Percentiles rank a stretch among this genome's conserved stretches.
Evolutionary conservation across 345 rosid species (phyloP).

Genomic region (Pistacia atlantica): DNA sequence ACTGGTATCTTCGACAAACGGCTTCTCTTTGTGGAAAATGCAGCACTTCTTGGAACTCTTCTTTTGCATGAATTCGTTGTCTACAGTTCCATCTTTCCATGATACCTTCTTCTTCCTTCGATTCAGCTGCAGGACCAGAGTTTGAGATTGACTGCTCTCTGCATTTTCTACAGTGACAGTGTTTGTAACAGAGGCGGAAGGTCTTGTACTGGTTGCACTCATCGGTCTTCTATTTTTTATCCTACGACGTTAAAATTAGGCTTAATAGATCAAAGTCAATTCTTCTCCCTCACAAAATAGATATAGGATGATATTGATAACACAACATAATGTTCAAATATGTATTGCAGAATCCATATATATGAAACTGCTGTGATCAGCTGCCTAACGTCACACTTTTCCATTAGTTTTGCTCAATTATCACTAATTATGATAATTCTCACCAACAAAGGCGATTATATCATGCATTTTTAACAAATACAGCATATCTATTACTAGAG

Average conservation of each 20-base stretch:
- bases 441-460: not conserved
- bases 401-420: not conserved
- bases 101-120: constrained; percentile 85
- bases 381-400: not conserved
- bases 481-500: no score
- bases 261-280: not conserved
- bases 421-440: not conserved
- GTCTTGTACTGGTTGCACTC: constrained; percentile 35
- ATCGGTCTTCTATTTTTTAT: constrained; percentile 3
- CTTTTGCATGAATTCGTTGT: constrained; percentile 95
- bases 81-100: constrained; percentile 95
- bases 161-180: constrained; percentile 53
- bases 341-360: not conserved
- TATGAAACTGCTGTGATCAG: not conserved
- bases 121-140: constrained; percentile 67
- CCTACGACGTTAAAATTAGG: not conserved
- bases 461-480: no score
- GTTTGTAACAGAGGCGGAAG: constrained; percentile 43
- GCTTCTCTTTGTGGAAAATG: constrained; percentile 90
- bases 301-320: not conserved
- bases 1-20: constrained; percentile 88
- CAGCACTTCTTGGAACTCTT: constrained; percentile 98
- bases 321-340: not conserved
- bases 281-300: not conserved
- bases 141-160: constrained; percentile 31